Percentiles rank a stretch among this genome's conserved stretches.
Evolutionary conservation across 1,284 basidiomycete species (phyloP).

Genomic region (Naganishia sp.): DNA sequence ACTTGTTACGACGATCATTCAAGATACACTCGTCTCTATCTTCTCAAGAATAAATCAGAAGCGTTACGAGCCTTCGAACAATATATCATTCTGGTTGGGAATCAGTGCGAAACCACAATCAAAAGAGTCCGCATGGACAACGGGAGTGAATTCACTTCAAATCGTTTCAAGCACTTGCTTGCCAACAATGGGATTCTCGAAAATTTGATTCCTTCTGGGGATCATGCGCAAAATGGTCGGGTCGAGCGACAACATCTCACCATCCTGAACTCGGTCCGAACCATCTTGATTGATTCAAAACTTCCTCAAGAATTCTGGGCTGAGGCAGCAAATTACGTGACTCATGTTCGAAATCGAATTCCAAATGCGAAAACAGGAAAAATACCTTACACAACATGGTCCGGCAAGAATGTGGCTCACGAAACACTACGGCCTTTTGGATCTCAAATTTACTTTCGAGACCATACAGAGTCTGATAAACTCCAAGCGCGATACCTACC

Average conservation of each 20-base stretch:
- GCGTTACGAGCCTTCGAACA: slow-evolving; percentile 22
- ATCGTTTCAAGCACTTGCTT: slow-evolving; percentile 9
- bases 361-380: not conserved
- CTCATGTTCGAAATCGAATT: slow-evolving; percentile 31
- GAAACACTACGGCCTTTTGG: slow-evolving; percentile 35
- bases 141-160: slow-evolving; percentile 33
- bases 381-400: slow-evolving; percentile 22
- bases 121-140: slow-evolving; percentile 29
- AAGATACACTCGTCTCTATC: slow-evolving; percentile 20
- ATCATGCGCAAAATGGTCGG: slow-evolving; percentile 37
- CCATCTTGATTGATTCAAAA: slow-evolving; percentile 28
- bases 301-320: slow-evolving; percentile 33
- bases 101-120: slow-evolving; percentile 29
- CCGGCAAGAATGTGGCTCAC: slow-evolving; percentile 21
- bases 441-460: slow-evolving; percentile 29
- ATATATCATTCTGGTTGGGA: slow-evolving; percentile 33
- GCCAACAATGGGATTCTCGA: slow-evolving; percentile 31
- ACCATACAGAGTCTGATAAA: slow-evolving; percentile 33
- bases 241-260: slow-evolving; percentile 37
- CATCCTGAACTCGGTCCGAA: slow-evolving; percentile 33
- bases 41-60: slow-evolving; percentile 22
- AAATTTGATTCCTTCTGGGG: slow-evolving; percentile 31
- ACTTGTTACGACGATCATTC: slow-evolving; percentile 36
- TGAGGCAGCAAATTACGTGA: slow-evolving; percentile 33
- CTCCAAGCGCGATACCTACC: slow-evolving; percentile 27